Evolutionary conservation across 225 moss, liverwort and hornwort genomes (phyloP).

Genomic region (Sphagnum tenellum): DNA sequence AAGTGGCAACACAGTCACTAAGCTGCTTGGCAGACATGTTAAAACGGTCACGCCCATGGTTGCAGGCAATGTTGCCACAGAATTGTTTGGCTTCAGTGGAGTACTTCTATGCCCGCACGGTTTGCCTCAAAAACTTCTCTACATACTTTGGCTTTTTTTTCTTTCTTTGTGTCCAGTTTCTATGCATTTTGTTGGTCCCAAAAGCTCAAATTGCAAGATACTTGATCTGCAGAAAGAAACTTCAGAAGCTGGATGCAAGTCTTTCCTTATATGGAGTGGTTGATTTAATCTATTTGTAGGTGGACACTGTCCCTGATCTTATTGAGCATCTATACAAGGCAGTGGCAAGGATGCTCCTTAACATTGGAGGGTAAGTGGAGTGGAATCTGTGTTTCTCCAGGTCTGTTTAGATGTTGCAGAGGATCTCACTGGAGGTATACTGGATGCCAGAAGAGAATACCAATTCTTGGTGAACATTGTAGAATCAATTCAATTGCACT

Average conservation of each 20-base stretch:
- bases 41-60: conserved; percentile 63
- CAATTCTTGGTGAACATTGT: too few species aligned
- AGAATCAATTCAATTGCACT: too few species aligned
- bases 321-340: conserved; percentile 82
- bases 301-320: conserved; percentile 79
- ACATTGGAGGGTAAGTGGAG: conserved; percentile 69
- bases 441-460: too few species aligned
- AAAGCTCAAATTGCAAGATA: too few species aligned
- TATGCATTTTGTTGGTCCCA: too few species aligned
- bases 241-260: too few species aligned
- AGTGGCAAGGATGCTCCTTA: conserved; percentile 82
- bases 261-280: conserved; percentile 7
- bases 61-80: conserved; percentile 74
- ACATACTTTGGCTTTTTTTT: not conserved
- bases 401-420: too few species aligned
- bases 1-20: conserved; percentile 79
- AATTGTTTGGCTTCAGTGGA: conserved; percentile 72
- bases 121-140: conserved; percentile 6
- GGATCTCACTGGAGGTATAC: too few species aligned
- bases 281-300: conserved; percentile 37
- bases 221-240: not conserved
- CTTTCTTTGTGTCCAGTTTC: too few species aligned
- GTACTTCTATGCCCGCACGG: conserved; percentile 71
- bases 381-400: not conserved
- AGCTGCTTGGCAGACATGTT: conserved; percentile 72